A percentile compares a stretch with the other conserved stretches of the same genome.
Conservation (phyloP, 352 stramenopile genomes). For the Peronospora tabacina region DNA sequence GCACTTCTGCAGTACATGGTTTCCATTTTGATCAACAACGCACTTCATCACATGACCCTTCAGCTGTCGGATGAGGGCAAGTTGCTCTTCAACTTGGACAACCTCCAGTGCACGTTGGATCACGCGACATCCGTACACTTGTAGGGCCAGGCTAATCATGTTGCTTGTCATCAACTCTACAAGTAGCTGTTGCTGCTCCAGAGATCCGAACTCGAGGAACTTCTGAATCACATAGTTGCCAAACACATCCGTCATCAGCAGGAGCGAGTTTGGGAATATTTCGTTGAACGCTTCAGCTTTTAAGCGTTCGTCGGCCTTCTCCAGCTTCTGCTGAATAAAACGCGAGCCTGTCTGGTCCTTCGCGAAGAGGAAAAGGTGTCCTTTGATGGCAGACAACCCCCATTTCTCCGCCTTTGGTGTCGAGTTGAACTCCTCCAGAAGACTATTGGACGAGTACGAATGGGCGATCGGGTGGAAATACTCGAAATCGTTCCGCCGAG, state of each 20-base stretch:
- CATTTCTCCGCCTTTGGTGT: slow-evolving; percentile 69
- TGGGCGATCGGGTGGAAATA: slow-evolving; percentile 50
- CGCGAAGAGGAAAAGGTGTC: slow-evolving; percentile 80
- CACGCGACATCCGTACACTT: slow-evolving; percentile 95
- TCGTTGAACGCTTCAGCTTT: slow-evolving; percentile 78
- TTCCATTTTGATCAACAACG: slow-evolving; percentile 97
- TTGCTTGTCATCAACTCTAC: slow-evolving; percentile 86
- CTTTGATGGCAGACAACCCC: slow-evolving; percentile 71
- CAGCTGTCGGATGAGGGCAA: slow-evolving; percentile 73
- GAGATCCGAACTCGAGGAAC: slow-evolving; percentile 91
- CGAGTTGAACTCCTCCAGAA: slow-evolving; percentile 79
- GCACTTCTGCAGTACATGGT: slow-evolving; percentile 99
- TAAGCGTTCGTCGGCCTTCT: slow-evolving; percentile 66
- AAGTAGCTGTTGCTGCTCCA: slow-evolving; percentile 83
- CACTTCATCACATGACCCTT: slow-evolving; percentile 84
- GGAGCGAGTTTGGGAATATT: slow-evolving; percentile 67
- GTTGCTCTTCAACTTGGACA: slow-evolving; percentile 60
- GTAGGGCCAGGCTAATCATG: slow-evolving; percentile 92
- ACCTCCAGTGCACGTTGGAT: slow-evolving; percentile 91
- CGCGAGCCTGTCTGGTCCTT: slow-evolving; percentile 79
- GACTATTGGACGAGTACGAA: slow-evolving; percentile 58
- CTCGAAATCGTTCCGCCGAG: slow-evolving; percentile 28
- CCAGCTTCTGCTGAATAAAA: slow-evolving; percentile 86
- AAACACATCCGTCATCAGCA: slow-evolving; percentile 93
- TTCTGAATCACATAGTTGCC: slow-evolving; percentile 99